These are phyloP conservation scores for Lachancea lanzarotensis DNA, from an alignment of 805 yeast species.

Conservation along the genomic window DNA sequence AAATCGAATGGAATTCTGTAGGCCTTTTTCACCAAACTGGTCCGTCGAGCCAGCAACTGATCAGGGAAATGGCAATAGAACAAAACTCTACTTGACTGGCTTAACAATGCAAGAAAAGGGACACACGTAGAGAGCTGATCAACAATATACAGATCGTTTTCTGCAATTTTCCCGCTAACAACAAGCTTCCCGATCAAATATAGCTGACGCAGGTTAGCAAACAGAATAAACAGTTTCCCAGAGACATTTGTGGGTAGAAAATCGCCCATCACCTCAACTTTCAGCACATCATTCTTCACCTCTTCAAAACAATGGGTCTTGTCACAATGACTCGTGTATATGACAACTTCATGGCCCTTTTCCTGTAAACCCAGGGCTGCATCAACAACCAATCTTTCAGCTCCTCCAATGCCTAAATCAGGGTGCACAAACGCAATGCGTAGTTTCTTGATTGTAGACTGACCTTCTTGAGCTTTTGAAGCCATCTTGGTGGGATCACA, in stretches of 20 bases:
- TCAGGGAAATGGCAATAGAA: slow-evolving; percentile 98
- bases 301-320: slow-evolving; percentile 86
- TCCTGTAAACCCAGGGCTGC: slow-evolving; percentile 83
- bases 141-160: slow-evolving; percentile 68
- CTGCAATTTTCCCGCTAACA: slow-evolving; percentile 37
- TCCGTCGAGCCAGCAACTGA: slow-evolving; percentile 59
- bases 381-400: slow-evolving; percentile 94
- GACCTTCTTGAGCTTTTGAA: neutral
- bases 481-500: neutral
- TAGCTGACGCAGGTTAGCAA: slow-evolving; percentile 78
- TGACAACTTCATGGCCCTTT: slow-evolving; percentile 52
- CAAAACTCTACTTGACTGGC: slow-evolving; percentile 46
- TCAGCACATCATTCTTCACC: slow-evolving; percentile 49
- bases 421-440: slow-evolving; percentile 88
- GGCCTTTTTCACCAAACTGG: slow-evolving; percentile 46
- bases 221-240: slow-evolving; percentile 70
- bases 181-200: slow-evolving; percentile 49
- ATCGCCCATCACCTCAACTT: slow-evolving; percentile 76
- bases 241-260: slow-evolving; percentile 63
- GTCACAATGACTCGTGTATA: slow-evolving; percentile 91
- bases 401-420: slow-evolving; percentile 96
- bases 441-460: slow-evolving; percentile 21
- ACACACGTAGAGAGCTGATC: slow-evolving; percentile 82
- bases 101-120: slow-evolving; percentile 52
- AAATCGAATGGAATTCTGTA: slow-evolving; percentile 80